phyloP scores from a whole-genome alignment of 768 basidiomycete genomes.

The Lactarius sanguifluus region DNA sequence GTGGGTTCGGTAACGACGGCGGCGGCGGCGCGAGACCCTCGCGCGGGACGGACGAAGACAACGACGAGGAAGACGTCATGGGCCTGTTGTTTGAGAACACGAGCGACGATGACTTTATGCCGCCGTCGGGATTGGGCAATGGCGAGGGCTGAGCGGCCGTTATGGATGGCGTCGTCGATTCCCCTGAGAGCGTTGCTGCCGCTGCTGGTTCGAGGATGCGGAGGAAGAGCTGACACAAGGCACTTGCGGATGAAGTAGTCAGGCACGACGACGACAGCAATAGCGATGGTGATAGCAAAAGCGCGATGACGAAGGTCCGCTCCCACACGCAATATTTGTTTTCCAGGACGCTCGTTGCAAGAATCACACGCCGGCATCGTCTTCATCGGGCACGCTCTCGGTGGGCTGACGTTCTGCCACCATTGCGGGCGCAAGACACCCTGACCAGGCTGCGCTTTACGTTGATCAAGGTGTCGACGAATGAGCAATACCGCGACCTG shows the following conservation, averaged over 20 bases:
- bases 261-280: background rate
- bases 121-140: background rate
- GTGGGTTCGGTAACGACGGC: background rate
- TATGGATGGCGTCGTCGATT: background rate
- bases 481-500: conserved; percentile 4
- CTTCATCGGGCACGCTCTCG: no score
- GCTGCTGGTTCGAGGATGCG: background rate
- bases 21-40: background rate
- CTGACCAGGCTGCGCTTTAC: conserved; percentile 20
- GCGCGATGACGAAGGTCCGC: background rate
- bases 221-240: conserved; percentile 4
- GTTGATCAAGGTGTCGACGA: background rate
- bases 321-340: background rate
- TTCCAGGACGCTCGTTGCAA: background rate
- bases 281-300: background rate
- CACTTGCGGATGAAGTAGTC: background rate
- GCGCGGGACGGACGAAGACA: background rate
- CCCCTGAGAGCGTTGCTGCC: background rate
- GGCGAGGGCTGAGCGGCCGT: background rate
- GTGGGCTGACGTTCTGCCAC: conserved; percentile 16
- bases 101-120: background rate
- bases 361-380: background rate
- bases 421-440: conserved; percentile 20
- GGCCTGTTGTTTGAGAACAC: background rate
- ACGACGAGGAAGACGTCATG: background rate